Percentiles rank a stretch among this genome's conserved stretches.
Conservation (phyloP, 805 yeast species). For the Teunomyces aglyptinius region DNA sequence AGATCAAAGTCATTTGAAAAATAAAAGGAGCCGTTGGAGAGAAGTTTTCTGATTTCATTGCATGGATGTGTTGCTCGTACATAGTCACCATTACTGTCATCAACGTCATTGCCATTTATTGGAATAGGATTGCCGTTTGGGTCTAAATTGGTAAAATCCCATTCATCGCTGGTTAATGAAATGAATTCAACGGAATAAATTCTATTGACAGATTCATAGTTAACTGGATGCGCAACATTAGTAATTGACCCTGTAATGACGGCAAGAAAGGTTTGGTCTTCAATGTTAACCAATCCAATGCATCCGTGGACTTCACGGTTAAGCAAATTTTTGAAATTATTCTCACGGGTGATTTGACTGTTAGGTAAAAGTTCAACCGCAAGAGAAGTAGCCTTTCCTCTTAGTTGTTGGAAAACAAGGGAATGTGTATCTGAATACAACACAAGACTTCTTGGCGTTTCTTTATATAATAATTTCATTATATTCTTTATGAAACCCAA, state of each 20-base stretch:
- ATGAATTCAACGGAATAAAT: constrained; percentile 86
- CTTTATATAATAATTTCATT: constrained; percentile 33
- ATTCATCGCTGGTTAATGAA: constrained; percentile 64
- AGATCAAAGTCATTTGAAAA: constrained; percentile 90
- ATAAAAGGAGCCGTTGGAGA: constrained; percentile 87
- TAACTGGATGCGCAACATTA: constrained; percentile 79
- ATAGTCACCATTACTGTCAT: constrained; percentile 24
- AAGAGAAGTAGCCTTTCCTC: constrained; percentile 28
- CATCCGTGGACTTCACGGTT: constrained; percentile 57
- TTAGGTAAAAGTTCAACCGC: constrained; percentile 47
- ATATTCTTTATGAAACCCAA: background rate
- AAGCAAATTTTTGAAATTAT: constrained; percentile 38
- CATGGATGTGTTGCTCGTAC: constrained; percentile 66
- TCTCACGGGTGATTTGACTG: constrained; percentile 32
- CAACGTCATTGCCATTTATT: constrained; percentile 30
- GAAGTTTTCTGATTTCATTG: constrained; percentile 67
- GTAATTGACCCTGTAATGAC: constrained; percentile 68
- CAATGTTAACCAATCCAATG: constrained; percentile 75
- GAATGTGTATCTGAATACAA: constrained; percentile 30
- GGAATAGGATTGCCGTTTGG: constrained; percentile 62
- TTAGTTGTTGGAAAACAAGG: constrained; percentile 24
- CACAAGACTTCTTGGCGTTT: constrained; percentile 30
- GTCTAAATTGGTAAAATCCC: constrained; percentile 79
- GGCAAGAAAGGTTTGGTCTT: constrained; percentile 67
- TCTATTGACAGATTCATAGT: constrained; percentile 73